Evolutionary conservation across 805 yeast genomes (phyloP), one percentile per base, ranked within the genome.

Genomic region (Yamadazyma nakazawae): DNA sequence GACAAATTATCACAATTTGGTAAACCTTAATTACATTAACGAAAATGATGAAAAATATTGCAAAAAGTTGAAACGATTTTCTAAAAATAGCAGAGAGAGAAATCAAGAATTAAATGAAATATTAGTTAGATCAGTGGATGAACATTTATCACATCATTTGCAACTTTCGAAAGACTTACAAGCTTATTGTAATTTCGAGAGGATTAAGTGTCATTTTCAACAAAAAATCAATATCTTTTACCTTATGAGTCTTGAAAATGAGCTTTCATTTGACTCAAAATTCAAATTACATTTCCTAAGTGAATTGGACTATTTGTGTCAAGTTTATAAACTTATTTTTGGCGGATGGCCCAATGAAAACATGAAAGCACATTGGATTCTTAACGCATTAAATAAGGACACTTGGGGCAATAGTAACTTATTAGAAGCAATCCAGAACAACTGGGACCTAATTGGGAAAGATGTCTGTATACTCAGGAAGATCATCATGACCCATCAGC

Each of bases 331-430:
- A 17, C 36, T 55, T 14, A 39, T 57, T 1, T 59, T 58, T 43
- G 46, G 51, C 37, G 55, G 48, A 12, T 10, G 10, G 3, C 54
- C 62, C 9, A 32, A 43, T 7, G 41, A 45, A 25, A 56, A 56
- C 13, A 36, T 56, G 37, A 56, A 53, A 42, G 45, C 55, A 10
- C 51, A 58, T 21, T 59, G 63, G 63, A 49, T 57, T 2, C 47
- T 59, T 42, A 54, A 50, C 34, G 51, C 57, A 10, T 45, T 59
- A 39, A 51, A 48, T 37, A 55, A 49, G 31, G 41, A 45, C 24
- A 18, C 7, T 18, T 8, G 8, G 19, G 17, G 24, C 13, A 43
- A 51, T 34, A n/a, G 26, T 12, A 42, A 40, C 2, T 36, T 56
- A 18, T 44, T 45, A 14, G 14, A 38, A 16, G 45, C 48, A 11